Percentiles rank a stretch among this genome's conserved stretches.
These are phyloP conservation scores for Flaveria ramosissima DNA, from an alignment of 129 eudicot species.

Conservation along the genomic window DNA sequence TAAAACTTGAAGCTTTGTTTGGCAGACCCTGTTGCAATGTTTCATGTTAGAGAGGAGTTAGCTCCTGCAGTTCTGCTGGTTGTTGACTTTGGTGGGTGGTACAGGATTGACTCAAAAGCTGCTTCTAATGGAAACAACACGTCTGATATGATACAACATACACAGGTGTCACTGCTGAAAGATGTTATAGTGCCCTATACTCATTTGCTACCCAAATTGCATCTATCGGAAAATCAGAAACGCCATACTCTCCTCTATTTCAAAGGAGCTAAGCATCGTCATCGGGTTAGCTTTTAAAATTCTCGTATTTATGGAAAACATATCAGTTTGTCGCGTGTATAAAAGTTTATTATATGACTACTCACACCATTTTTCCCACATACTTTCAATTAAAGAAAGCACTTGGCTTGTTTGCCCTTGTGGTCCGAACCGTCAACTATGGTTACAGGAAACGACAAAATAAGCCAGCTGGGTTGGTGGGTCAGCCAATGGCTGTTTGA, in stretches of 20 bases:
- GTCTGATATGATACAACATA: conserved; percentile 75
- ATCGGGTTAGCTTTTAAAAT: conserved; percentile 63
- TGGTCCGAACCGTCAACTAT: neutral
- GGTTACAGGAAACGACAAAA: neutral
- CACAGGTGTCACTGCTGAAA: conserved; percentile 86
- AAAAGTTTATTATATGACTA: neutral
- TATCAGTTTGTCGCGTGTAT: neutral
- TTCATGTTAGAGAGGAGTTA: conserved; percentile 83
- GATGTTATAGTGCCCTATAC: conserved; percentile 94
- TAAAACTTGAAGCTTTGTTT: conserved; percentile 92
- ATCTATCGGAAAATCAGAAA: conserved; percentile 51
- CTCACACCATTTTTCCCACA: too few relatives aligned
- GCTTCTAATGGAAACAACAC: conserved; percentile 58
- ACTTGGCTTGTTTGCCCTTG: too few relatives aligned
- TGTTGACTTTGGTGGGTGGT: conserved; percentile 99
- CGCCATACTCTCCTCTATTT: conserved; percentile 81
- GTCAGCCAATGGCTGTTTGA: neutral
- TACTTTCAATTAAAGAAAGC: too few relatives aligned
- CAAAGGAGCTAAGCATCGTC: conserved; percentile 98
- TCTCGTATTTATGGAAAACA: neutral
- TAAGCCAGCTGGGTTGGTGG: neutral
- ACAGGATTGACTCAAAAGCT: conserved; percentile 73
- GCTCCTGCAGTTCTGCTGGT: conserved; percentile 84
- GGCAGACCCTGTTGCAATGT: conserved; percentile 99
- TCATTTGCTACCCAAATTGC: conserved; percentile 68